Percentiles rank a stretch among this genome's conserved stretches.
phyloP scores from a whole-genome alignment of 2,329 filamentous ascomycete genomes.

The Paecilomyces sp. region DNA sequence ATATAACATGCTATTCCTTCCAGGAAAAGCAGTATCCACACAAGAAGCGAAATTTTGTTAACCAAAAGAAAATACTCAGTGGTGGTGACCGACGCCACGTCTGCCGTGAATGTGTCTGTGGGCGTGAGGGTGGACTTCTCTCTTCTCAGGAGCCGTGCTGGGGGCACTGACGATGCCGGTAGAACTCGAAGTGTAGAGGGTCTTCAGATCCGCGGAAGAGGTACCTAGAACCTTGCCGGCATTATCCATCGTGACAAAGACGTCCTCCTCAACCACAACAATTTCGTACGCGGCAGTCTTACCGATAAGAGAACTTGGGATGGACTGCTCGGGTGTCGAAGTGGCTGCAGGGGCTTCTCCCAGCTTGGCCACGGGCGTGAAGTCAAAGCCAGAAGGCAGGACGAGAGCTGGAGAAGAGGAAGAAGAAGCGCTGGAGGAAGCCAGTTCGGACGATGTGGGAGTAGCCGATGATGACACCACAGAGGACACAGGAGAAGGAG shows the following conservation, averaged over 20 bases:
- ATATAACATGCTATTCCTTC: background rate
- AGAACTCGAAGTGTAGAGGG: constrained; percentile 13
- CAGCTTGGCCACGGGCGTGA: constrained; percentile 16
- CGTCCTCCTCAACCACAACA: constrained; percentile 22
- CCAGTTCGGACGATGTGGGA: constrained; percentile 1
- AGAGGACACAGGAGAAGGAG: constrained; percentile 2
- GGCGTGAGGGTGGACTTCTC: constrained; percentile 9
- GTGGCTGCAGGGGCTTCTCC: constrained; percentile 3
- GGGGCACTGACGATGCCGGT: constrained; percentile 13
- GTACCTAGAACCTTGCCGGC: constrained; percentile 18
- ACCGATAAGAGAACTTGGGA: background rate
- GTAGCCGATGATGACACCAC: constrained; percentile 4
- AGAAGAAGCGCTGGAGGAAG: background rate
- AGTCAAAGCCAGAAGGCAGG: constrained; percentile 5
- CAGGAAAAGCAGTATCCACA: background rate
- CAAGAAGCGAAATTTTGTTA: background rate
- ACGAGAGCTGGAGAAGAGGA: background rate
- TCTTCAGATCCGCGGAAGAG: constrained; percentile 13
- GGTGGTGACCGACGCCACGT: constrained; percentile 15
- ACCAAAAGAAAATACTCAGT: background rate
- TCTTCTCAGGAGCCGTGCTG: constrained; percentile 13
- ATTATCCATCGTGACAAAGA: constrained; percentile 20
- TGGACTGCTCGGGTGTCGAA: background rate
- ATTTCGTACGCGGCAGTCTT: constrained; percentile 16
- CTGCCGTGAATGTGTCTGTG: constrained; percentile 11